phyloP scores from a whole-genome alignment of 1,284 basidiomycete species.

The Ustilago shanxiensis region DNA sequence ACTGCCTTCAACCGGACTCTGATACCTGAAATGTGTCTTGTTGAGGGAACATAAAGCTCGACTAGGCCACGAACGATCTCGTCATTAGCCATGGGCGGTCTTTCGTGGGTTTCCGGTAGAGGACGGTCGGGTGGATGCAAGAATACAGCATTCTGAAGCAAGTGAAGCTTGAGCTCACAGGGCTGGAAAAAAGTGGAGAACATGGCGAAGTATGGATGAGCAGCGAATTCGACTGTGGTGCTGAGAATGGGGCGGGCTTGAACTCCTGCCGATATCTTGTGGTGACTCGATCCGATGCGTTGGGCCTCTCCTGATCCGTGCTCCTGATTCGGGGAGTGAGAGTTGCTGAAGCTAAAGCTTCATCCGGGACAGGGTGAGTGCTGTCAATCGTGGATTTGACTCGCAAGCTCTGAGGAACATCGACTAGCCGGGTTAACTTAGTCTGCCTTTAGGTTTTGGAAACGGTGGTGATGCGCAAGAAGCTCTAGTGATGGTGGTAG shows the following conservation, averaged over 20 bases:
- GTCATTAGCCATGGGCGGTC: slow-evolving; percentile 65
- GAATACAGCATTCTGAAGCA: slow-evolving; percentile 67
- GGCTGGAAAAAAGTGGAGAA: slow-evolving; percentile 65
- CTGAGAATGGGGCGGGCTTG: neutral
- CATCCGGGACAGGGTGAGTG: neutral
- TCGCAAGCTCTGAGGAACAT: too few species aligned
- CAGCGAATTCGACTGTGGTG: neutral
- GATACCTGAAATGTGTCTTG: slow-evolving; percentile 65
- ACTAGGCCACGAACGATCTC: slow-evolving; percentile 68
- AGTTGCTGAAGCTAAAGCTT: neutral
- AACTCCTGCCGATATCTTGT: neutral
- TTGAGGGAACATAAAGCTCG: slow-evolving; percentile 65
- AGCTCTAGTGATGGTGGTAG: too few species aligned
- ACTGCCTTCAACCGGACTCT: slow-evolving; percentile 64
- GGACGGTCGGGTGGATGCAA: slow-evolving; percentile 64
- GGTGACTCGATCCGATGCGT: neutral
- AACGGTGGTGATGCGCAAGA: neutral
- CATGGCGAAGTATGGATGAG: slow-evolving; percentile 26
- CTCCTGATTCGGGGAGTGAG: neutral
- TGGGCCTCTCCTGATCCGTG: neutral
- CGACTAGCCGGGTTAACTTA: too few species aligned
- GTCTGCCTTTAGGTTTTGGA: too few species aligned
- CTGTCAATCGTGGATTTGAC: too few species aligned
- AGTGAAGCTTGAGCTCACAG: slow-evolving; percentile 65
- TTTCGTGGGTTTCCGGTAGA: slow-evolving; percentile 53